Evolutionary conservation across 176 grass and related monocot species (phyloP).

Genomic region (Coix lacrymajobi): DNA sequence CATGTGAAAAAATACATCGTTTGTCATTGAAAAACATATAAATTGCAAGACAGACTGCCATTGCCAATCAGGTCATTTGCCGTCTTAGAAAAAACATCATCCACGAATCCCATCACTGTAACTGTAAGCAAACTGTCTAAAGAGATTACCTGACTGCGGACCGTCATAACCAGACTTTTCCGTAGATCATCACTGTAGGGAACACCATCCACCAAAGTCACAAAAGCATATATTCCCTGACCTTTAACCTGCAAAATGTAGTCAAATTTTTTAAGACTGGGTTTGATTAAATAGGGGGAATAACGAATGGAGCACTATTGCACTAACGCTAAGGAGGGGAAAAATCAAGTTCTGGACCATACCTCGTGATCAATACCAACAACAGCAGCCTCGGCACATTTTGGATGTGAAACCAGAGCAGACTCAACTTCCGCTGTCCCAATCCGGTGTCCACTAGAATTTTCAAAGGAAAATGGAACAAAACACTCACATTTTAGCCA

Average conservation of each 20-base stretch:
- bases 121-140: background rate
- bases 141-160: conserved; percentile 75
- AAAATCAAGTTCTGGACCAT: background rate
- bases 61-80: background rate
- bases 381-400: conserved; percentile 89
- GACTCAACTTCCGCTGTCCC: conserved; percentile 98
- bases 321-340: background rate
- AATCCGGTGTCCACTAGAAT: conserved; percentile 81
- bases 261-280: background rate
- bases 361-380: conserved; percentile 99
- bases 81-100: background rate
- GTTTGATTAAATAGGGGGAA: conserved; percentile 1
- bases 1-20: background rate
- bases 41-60: background rate
- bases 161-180: conserved; percentile 73
- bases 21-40: background rate
- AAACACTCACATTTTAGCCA: background rate
- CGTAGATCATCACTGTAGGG: conserved; percentile 76
- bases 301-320: background rate
- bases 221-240: conserved; percentile 95
- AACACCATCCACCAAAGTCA: conserved; percentile 87
- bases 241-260: conserved; percentile 77
- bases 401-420: conserved; percentile 87
- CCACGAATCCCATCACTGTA: background rate
- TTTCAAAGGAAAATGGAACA: conserved; percentile 14